These are phyloP conservation scores for Coemansia sp. DNA, from an alignment of 192 early-diverging fungal genomes.

Conservation along the genomic window DNA sequence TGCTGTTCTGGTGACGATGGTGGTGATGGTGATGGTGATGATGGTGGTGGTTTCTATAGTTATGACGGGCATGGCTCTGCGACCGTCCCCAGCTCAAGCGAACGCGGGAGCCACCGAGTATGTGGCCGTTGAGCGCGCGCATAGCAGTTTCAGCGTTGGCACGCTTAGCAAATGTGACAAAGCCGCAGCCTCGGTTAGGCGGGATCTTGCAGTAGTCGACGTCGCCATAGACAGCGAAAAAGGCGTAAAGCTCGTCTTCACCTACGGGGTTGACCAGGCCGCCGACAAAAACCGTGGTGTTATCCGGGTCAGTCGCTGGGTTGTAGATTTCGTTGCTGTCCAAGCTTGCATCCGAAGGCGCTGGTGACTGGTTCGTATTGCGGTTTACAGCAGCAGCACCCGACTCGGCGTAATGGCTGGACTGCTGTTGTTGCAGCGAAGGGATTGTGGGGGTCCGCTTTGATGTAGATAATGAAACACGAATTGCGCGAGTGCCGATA, in stretches of 20 bases:
- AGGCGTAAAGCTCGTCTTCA: constrained; percentile 82
- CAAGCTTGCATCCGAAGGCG: constrained; percentile 30
- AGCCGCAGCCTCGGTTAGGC: constrained; percentile 91
- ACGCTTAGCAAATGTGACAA: constrained; percentile 86
- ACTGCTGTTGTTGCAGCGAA: constrained; percentile 18
- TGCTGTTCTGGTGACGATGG: constrained; percentile 31
- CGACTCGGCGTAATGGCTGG: neutral
- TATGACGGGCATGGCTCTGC: constrained; percentile 50
- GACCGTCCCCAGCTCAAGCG: constrained; percentile 73
- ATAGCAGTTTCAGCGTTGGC: constrained; percentile 88
- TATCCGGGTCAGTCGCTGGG: constrained; percentile 72
- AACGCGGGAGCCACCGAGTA: constrained; percentile 73
- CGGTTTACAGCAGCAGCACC: constrained; percentile 10
- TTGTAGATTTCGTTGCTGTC: constrained; percentile 47
- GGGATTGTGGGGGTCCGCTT: constrained; percentile 39
- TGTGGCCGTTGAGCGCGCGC: constrained; percentile 82
- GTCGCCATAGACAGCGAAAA: constrained; percentile 87
- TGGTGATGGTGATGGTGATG: constrained; percentile 32
- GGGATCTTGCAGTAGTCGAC: constrained; percentile 95
- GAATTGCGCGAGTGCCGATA: constrained; percentile 82
- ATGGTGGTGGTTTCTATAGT: constrained; percentile 43
- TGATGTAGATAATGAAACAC: constrained; percentile 82
- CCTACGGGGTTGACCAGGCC: constrained; percentile 79
- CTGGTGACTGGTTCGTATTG: constrained; percentile 31
- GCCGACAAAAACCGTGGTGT: constrained; percentile 98